Evolutionary conservation across 2,329 filamentous ascomycete species (phyloP).

Genomic region (Sporothrix brunneoviolacea): DNA sequence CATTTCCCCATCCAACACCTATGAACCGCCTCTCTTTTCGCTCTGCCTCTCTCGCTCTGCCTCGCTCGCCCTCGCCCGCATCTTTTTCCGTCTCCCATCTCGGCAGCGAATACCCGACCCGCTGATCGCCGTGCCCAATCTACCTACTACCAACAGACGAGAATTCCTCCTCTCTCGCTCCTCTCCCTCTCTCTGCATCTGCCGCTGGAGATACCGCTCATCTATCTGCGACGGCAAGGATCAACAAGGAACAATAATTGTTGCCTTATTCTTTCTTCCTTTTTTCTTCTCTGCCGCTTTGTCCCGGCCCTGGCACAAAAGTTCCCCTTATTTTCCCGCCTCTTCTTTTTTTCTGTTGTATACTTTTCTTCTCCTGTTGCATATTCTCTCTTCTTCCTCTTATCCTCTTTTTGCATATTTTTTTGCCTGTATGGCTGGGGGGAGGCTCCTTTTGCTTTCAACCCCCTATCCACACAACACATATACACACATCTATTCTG

Average conservation of each 20-base stretch:
- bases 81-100: slow-evolving; percentile 1
- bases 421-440: too few species aligned
- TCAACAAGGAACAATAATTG: too few species aligned
- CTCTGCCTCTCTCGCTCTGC: neutral
- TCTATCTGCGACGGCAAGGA: neutral
- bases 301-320: neutral
- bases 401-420: too few species aligned
- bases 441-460: too few species aligned
- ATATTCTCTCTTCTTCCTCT: neutral
- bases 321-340: neutral
- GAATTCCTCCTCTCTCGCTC: neutral
- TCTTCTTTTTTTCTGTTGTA: neutral
- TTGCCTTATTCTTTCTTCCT: neutral
- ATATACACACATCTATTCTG: too few species aligned
- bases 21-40: neutral
- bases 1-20: too few species aligned
- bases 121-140: neutral
- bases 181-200: neutral
- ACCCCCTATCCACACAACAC: too few species aligned
- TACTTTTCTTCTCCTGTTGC: neutral
- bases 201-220: slow-evolving; percentile 1
- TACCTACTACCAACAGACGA: neutral
- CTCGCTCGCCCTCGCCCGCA: neutral
- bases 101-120: slow-evolving; percentile 7
- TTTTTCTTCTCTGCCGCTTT: neutral